Evolutionary conservation across 495 filamentous ascomycete genomes (phyloP).

Genomic region (Xylaria flabelliformis): DNA sequence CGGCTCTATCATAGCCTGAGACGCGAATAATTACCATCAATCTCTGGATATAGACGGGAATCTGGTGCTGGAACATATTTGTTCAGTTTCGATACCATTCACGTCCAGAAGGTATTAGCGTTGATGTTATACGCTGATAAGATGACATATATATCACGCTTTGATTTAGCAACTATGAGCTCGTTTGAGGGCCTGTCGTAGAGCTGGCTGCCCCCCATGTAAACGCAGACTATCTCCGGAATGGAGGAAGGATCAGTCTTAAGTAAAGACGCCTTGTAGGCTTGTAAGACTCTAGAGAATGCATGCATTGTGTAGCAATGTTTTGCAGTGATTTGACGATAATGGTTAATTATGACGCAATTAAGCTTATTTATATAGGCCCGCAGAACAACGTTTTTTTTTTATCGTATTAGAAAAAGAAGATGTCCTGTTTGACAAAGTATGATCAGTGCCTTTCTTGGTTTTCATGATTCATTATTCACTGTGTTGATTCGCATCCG

Average conservation of each 20-base stretch:
- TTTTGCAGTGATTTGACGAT: not conserved
- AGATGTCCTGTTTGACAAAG: too few relatives aligned
- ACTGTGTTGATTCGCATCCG: not conserved
- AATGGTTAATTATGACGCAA: not conserved
- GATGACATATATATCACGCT: conserved; percentile 5
- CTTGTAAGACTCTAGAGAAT: not conserved
- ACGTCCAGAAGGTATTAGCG: conserved; percentile 6
- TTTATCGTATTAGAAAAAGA: not conserved
- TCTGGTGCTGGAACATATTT: not conserved
- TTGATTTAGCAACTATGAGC: conserved; percentile 14
- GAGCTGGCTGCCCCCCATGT: conserved; percentile 17
- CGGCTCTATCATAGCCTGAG: not conserved
- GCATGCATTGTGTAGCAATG: not conserved
- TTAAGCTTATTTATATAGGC: not conserved
- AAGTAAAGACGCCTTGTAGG: conserved; percentile 1
- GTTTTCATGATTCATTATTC: not conserved
- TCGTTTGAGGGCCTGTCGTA: not conserved
- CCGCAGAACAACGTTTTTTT: not conserved
- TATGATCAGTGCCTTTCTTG: not conserved
- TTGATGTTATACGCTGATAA: not conserved
- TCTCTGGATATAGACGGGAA: not conserved
- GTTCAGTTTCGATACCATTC: not conserved
- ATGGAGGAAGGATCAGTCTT: not conserved
- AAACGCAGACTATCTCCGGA: conserved; percentile 7
- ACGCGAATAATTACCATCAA: not conserved